These are phyloP conservation scores for Fraxinus americana DNA, from an alignment of 257 asterid species.

Conservation along the genomic window DNA sequence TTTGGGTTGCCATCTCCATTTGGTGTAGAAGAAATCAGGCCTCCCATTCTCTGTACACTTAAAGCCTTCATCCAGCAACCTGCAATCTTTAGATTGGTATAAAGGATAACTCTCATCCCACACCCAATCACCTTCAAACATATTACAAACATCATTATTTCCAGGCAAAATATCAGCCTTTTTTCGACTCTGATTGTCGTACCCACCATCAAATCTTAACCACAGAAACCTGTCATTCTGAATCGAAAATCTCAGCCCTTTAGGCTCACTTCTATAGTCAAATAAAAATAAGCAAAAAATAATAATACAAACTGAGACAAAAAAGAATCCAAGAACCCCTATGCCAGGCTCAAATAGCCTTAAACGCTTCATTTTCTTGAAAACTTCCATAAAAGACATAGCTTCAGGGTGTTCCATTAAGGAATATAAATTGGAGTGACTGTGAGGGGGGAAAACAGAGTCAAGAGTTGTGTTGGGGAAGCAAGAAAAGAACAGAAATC, in stretches of 20 bases:
- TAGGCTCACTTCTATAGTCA: no score
- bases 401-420: conserved; percentile 32
- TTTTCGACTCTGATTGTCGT: conserved; percentile 20
- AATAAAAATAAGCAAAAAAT: no score
- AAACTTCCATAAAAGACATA: conserved; percentile 36
- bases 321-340: conserved; percentile 63
- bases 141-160: conserved; percentile 57
- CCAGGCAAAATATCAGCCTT: conserved; percentile 64
- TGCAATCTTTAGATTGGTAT: conserved; percentile 13
- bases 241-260: conserved; percentile 1
- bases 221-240: conserved; percentile 61
- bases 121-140: conserved; percentile 96
- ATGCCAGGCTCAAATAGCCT: conserved; percentile 76
- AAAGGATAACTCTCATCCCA: conserved; percentile 94
- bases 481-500: conserved; percentile 45
- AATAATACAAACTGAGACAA: conserved; percentile 35
- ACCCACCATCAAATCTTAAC: conserved; percentile 50
- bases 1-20: conserved; percentile 96
- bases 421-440: conserved; percentile 20
- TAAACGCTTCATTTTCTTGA: conserved; percentile 73
- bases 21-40: no score
- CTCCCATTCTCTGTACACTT: no score
- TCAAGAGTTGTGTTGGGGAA: conserved; percentile 36
- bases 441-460: no score
- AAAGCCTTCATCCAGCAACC: no score